Evolutionary conservation across 179 eudicot genomes (phyloP), one percentile per base, ranked within the genome.

Genomic region (Camellia oleifera): DNA sequence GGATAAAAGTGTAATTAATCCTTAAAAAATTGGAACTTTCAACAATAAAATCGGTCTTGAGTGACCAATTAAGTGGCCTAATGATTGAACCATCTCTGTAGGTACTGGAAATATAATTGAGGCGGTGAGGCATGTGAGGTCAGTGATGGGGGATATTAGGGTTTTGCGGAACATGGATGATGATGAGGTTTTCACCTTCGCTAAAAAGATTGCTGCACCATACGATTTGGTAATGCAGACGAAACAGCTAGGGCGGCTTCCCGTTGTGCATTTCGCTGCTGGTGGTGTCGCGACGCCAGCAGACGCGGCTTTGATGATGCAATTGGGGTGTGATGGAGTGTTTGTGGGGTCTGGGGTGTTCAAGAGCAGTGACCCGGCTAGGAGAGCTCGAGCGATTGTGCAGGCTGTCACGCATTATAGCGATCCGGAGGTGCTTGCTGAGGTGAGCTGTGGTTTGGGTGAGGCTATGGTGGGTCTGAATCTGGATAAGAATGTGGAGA

Each of bases 261-360:
- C 88, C 11, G 88, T 86, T 74, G 88, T 86, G 69, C 88, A 86
- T 1, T 86, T 86, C 56, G 88, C 88, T 1, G 88, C 88, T 4
- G 88, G 88, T 0, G 88, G 88, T 13, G 88, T 86, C 18, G 88
- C 88, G 32, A 86, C 88, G 20, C 88, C 88, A 11, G 88, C 88
- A 0, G 88, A 86, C 46, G 88, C 88, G 12, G 88, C 88, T 44
- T 67, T 86, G 56, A 86, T 86, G 88, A 86, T 86, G 88, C 88
- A 86, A 79, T 66, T 86, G 74, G 88, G 88, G 0, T 86, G 88
- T 50, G 88, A 86, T 44, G 88, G 88, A 2, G 88, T 86, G 23
- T 86, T 86, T 23, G 88, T 86, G 1, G 88, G 88, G 1, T 86
- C 88, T 0, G 88, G 88, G 1, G 83, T 86, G 63, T 86, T 86